A percentile compares a stretch with the other conserved stretches of the same genome.
These are phyloP conservation scores for Sugiyamaella neomexicana DNA, from an alignment of 1,139 yeast species.

Conservation along the genomic window DNA sequence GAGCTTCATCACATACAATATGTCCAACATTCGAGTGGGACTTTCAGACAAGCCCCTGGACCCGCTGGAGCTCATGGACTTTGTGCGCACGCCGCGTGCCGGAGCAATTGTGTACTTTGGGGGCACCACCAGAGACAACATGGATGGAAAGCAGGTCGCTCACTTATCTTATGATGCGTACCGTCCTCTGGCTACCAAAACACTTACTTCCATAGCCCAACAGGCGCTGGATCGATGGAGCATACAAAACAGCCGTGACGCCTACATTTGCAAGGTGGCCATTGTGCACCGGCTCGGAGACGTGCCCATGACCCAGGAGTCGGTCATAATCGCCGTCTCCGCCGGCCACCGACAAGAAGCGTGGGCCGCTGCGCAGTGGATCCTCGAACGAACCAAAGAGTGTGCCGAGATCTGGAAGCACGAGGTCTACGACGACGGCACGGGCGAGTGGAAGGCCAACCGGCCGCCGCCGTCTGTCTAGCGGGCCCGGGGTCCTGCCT, in stretches of 20 bases:
- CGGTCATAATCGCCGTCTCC: constrained; percentile 48
- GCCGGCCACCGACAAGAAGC: constrained; percentile 50
- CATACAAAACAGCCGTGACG: constrained; percentile 9
- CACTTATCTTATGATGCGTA: constrained; percentile 48
- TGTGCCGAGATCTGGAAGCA: constrained; percentile 52
- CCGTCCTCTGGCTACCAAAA: constrained; percentile 42
- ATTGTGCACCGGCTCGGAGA: constrained; percentile 48
- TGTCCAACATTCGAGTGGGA: constrained; percentile 10
- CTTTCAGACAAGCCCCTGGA: constrained; percentile 20
- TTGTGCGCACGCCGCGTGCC: constrained; percentile 40
- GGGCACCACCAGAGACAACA: constrained; percentile 50
- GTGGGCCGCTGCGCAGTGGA: constrained; percentile 48
- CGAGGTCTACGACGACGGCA: constrained; percentile 46
- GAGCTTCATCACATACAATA: no score
- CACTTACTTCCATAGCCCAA: constrained; percentile 41
- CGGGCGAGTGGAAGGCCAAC: constrained; percentile 44
- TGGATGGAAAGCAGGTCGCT: constrained; percentile 44
- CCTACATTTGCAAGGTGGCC: constrained; percentile 38
- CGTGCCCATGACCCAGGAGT: constrained; percentile 51
- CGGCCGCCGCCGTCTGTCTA: background rate
- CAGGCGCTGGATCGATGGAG: constrained; percentile 38
- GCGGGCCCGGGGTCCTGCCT: background rate
- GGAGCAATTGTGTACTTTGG: constrained; percentile 52
- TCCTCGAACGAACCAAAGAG: constrained; percentile 47
- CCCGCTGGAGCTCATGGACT: constrained; percentile 24